phyloP scores from a whole-genome alignment of 2,329 filamentous ascomycete species.

The Xylariaceae sp. region DNA sequence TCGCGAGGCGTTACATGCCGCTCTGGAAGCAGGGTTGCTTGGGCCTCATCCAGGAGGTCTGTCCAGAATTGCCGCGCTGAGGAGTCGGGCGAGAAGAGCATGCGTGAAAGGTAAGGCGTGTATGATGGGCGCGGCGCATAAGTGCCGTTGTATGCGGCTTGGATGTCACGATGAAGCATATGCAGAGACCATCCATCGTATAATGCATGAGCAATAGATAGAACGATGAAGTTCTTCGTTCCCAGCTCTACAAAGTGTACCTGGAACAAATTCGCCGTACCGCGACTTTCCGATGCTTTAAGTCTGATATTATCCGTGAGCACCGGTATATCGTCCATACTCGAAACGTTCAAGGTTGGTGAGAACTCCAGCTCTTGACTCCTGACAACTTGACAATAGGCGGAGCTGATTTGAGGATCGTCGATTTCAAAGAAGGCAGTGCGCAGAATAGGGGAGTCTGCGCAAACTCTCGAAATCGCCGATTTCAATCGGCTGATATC shows the following conservation, averaged over 20 bases:
- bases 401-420: slow-evolving; percentile 48
- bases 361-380: slow-evolving; percentile 20
- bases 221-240: slow-evolving; percentile 40
- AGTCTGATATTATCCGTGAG: slow-evolving; percentile 36
- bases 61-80: slow-evolving; percentile 63
- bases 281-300: slow-evolving; percentile 36
- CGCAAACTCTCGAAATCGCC: slow-evolving; percentile 59
- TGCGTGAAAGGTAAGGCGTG: slow-evolving; percentile 49
- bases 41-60: slow-evolving; percentile 53
- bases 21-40: slow-evolving; percentile 33
- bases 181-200: slow-evolving; percentile 85
- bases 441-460: slow-evolving; percentile 63
- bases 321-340: slow-evolving; percentile 32
- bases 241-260: slow-evolving; percentile 39
- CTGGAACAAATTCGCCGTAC: slow-evolving; percentile 42
- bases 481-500: slow-evolving; percentile 51
- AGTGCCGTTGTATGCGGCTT: slow-evolving; percentile 53
- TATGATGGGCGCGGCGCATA: slow-evolving; percentile 42
- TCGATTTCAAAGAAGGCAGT: slow-evolving; percentile 66
- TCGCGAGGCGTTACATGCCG: background rate
- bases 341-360: slow-evolving; percentile 26
- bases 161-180: slow-evolving; percentile 66
- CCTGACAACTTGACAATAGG: slow-evolving; percentile 47
- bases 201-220: slow-evolving; percentile 79
- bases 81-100: slow-evolving; percentile 40